Evolutionary conservation across 1,284 basidiomycete genomes (phyloP).

Genomic region (Cryptococcus sp.): DNA sequence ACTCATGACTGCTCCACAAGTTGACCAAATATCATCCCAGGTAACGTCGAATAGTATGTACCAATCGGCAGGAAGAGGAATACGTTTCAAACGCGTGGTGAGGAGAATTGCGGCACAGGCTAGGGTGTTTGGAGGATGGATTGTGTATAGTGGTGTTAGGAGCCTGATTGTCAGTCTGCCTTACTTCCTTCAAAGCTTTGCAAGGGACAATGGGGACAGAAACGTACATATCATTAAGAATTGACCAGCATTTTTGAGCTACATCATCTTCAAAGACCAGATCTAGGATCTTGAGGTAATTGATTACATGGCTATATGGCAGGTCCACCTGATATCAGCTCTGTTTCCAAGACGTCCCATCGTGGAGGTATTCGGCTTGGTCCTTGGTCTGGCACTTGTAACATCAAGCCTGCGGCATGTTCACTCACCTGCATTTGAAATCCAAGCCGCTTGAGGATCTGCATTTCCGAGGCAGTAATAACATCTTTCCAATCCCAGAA

Average conservation of each 20-base stretch:
- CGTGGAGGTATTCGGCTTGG: constrained; percentile 6
- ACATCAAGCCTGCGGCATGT: background rate
- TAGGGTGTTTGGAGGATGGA: constrained; percentile 81
- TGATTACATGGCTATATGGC: constrained; percentile 90
- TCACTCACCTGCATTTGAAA: constrained; percentile 63
- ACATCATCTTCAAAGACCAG: constrained; percentile 62
- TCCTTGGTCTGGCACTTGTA: too few species aligned
- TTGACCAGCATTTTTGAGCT: constrained; percentile 79
- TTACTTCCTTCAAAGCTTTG: background rate
- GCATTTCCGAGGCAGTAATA: constrained; percentile 93
- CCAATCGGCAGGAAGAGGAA: constrained; percentile 75
- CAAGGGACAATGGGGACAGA: background rate
- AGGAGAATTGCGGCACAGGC: constrained; percentile 81
- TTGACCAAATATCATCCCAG: constrained; percentile 76
- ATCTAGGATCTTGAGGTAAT: constrained; percentile 87
- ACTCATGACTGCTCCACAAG: constrained; percentile 72
- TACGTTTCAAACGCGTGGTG: constrained; percentile 62
- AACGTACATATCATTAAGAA: constrained; percentile 81
- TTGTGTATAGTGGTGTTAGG: constrained; percentile 83
- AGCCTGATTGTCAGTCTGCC: constrained; percentile 55
- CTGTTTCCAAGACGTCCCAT: background rate
- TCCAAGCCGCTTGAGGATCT: constrained; percentile 86
- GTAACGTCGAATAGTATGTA: constrained; percentile 82
- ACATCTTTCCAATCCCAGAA: constrained; percentile 54
- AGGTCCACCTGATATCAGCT: constrained; percentile 62